These are phyloP conservation scores for Biancaea sappan DNA, from an alignment of 306 rosid genomes.

Conservation along the genomic window DNA sequence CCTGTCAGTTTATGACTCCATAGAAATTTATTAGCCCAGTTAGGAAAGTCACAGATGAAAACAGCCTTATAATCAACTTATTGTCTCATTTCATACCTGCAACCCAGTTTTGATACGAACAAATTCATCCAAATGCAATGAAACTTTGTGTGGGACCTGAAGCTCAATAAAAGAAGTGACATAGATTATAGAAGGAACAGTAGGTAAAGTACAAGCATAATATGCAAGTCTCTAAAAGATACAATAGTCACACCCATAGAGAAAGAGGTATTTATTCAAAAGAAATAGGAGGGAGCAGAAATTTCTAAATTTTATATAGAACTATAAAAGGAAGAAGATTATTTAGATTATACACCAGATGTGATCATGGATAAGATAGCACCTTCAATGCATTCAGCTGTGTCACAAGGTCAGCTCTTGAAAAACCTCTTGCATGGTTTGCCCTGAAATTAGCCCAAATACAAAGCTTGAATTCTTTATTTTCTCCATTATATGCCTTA, in stretches of 20 bases:
- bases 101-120: constrained; percentile 79
- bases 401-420: constrained; percentile 70
- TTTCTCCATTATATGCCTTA: not conserved
- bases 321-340: not conserved
- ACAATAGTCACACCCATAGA: not conserved
- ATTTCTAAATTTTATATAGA: not conserved
- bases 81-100: constrained; percentile 58
- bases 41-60: constrained; percentile 15
- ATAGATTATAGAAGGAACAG: constrained; percentile 19
- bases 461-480: constrained; percentile 31
- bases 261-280: constrained; percentile 9
- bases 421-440: constrained; percentile 60
- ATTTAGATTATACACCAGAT: not conserved
- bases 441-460: constrained; percentile 61
- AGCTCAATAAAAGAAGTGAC: constrained; percentile 29
- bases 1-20: constrained; percentile 10
- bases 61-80: constrained; percentile 12
- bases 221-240: not conserved
- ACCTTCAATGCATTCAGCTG: constrained; percentile 74
- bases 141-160: constrained; percentile 76
- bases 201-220: not conserved
- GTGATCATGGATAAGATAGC: constrained; percentile 20
- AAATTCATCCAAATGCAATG: constrained; percentile 71
- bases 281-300: constrained; percentile 20
- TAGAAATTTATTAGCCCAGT: constrained; percentile 10